Evolutionary conservation across 345 rosid species (phyloP).

Genomic region (Eucalyptus regnans): DNA sequence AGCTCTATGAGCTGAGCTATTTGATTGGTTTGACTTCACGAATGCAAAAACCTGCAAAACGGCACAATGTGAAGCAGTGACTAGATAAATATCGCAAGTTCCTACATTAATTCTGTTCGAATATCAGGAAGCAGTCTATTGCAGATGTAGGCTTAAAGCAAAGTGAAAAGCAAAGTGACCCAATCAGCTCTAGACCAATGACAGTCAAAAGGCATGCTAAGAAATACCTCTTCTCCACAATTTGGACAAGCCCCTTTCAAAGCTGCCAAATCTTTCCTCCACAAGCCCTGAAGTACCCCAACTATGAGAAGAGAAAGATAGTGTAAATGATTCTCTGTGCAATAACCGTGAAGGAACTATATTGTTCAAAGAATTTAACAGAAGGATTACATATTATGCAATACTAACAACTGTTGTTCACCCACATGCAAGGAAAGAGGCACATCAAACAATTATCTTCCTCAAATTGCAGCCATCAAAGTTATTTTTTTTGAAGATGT

Average conservation of each 20-base stretch:
- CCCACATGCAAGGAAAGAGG: not conserved
- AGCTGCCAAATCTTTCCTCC: constrained; percentile 90
- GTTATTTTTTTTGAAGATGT: not conserved
- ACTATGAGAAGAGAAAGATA: constrained; percentile 27
- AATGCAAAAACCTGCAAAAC: constrained; percentile 76
- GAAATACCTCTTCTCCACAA: constrained; percentile 91
- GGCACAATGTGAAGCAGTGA: not conserved
- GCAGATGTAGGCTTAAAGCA: not conserved
- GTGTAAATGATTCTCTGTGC: not conserved
- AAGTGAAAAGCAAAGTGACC: not conserved
- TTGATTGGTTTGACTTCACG: constrained; percentile 57
- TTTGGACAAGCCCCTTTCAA: constrained; percentile 91
- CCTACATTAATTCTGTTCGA: not conserved
- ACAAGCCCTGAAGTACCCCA: constrained; percentile 65
- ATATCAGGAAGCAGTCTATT: not conserved
- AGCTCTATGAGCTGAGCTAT: constrained; percentile 55
- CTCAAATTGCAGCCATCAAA: not conserved
- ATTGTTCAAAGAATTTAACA: not conserved
- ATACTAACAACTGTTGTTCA: not conserved
- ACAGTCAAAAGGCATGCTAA: not conserved
- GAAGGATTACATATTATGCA: not conserved
- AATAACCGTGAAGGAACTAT: not conserved
- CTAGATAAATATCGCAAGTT: not conserved
- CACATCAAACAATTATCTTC: not conserved
- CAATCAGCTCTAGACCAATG: not conserved